A percentile compares a stretch with the other conserved stretches of the same genome.
Conservation (phyloP, 2,329 filamentous ascomycete genomes). For the Phoma sp. region DNA sequence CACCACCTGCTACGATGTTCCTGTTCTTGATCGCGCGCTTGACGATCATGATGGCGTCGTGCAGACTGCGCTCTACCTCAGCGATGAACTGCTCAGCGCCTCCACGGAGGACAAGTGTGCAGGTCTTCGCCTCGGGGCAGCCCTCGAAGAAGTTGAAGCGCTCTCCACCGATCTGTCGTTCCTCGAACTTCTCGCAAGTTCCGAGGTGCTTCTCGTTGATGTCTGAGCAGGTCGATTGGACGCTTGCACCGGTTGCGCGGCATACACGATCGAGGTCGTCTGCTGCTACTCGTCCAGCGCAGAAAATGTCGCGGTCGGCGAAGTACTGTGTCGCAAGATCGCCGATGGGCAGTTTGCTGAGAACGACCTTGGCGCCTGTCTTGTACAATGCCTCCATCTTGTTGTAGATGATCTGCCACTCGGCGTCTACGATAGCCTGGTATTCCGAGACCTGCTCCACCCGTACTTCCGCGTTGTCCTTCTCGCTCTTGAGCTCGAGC, state of each 20-base stretch:
- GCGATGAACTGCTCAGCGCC: constrained; percentile 99
- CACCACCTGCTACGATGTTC: constrained; percentile 92
- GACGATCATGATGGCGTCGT: constrained; percentile 99
- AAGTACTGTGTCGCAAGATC: constrained; percentile 98
- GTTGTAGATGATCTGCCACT: constrained; percentile 99
- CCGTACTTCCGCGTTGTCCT: constrained; percentile 97
- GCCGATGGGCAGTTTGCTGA: constrained; percentile 96
- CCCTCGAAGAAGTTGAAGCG: constrained; percentile 99
- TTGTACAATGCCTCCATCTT: constrained; percentile 95
- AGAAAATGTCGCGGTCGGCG: constrained; percentile 97
- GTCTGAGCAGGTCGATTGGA: constrained; percentile 96
- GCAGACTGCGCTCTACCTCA: constrained; percentile 94
- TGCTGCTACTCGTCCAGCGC: constrained; percentile 87
- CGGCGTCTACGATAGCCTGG: constrained; percentile 97
- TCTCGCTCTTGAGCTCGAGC: constrained; percentile 97
- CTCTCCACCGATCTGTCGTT: constrained; percentile 96
- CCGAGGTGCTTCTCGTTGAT: constrained; percentile 89
- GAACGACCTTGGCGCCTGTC: constrained; percentile 95
- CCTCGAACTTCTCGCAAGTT: constrained; percentile 88
- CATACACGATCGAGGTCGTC: constrained; percentile 97
- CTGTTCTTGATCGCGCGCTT: constrained; percentile 97
- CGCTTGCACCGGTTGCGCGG: constrained; percentile 88
- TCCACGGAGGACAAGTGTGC: constrained; percentile 92
- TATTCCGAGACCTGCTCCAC: constrained; percentile 99
- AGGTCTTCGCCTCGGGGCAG: constrained; percentile 94